Evolutionary conservation across 2,329 filamentous ascomycete genomes (phyloP), one percentile per base, ranked within the genome.

Genomic region (Emydomyces testavorans): DNA sequence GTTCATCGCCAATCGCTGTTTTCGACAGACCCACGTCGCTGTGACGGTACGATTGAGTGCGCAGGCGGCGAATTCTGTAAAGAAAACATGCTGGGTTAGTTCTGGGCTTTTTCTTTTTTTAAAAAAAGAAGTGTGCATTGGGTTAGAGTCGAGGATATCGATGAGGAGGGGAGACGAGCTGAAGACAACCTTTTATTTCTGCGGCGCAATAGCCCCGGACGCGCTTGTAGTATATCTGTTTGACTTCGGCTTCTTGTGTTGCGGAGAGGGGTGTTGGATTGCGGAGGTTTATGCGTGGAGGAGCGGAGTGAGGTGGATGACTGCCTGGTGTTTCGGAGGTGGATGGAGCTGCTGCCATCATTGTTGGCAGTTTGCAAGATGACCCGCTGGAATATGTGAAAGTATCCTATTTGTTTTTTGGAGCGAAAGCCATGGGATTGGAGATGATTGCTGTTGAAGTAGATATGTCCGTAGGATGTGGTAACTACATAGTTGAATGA

Each of bases 51-150:
- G 84, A 62, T 83, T 82, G 42, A 82, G 75, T 46, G 89, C 89
- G 74, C 92, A 98, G 56, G 83, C 80, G 50, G 92, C 92, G 64
- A 98, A 98, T 52, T 84, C 90, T 95, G 57, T 45, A n/a, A n/a
- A n/a, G n/a, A n/a, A n/a, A n/a, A n/a, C n/a, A n/a, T n/a, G n/a
- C n/a, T n/a, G n/a, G n/a, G 46, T 50, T 46, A 45, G 23, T 10
- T 7, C 18, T 11, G 7, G 6, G 7, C 35, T 11, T 4, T 3
- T 37, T 16, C n/a, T 11, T 18, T 18, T 10, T 11, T 8, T 15
- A 18, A 18, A 18, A 6, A 20, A 20, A 21, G 4, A n/a, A 10
- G 7, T 31, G n/a, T n/a, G n/a, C n/a, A n/a, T n/a, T n/a, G n/a
- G n/a, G n/a, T n/a, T n/a, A n/a, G n/a, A n/a, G n/a, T n/a, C n/a